Evolutionary conservation across 108 stramenopile species (phyloP).

Genomic region (Nitzschia inconspicua): DNA sequence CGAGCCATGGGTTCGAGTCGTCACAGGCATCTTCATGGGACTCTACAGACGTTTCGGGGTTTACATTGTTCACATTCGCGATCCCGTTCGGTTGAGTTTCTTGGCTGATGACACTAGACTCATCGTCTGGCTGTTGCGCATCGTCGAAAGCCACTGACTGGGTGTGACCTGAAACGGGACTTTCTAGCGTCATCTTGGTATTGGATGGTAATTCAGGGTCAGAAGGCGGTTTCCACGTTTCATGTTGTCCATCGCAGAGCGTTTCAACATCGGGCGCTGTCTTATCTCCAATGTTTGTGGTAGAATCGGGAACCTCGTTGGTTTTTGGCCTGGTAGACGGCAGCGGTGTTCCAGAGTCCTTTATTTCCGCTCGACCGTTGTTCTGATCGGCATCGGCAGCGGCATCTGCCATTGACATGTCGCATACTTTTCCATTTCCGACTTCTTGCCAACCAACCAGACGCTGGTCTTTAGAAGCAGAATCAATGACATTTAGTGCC

Average conservation of each 20-base stretch:
- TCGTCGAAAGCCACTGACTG: too few relatives aligned
- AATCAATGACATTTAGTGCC: slow-evolving; percentile 7
- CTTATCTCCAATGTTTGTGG: too few relatives aligned
- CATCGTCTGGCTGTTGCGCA: not conserved
- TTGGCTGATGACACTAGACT: not conserved
- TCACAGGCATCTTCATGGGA: not conserved
- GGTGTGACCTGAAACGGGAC: too few relatives aligned
- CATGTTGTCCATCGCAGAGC: not conserved
- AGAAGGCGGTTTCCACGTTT: not conserved
- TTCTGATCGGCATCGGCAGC: not conserved
- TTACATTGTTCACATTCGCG: not conserved
- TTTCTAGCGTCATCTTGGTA: too few relatives aligned
- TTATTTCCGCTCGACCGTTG: not conserved
- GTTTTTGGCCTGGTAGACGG: not conserved
- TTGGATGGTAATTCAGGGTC: too few relatives aligned
- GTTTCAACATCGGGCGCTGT: not conserved
- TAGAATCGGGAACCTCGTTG: too few relatives aligned
- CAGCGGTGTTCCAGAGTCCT: not conserved
- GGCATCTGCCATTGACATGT: not conserved
- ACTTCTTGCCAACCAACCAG: slow-evolving; percentile 22
- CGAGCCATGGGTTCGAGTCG: slow-evolving; percentile 61
- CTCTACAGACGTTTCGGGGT: not conserved
- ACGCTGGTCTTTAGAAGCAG: slow-evolving; percentile 10
- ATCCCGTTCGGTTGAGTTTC: not conserved
- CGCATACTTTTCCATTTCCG: slow-evolving; percentile 2